These are phyloP conservation scores for Solanum hybrid DNA, from an alignment of 305 asterid genomes.

Conservation along the genomic window DNA sequence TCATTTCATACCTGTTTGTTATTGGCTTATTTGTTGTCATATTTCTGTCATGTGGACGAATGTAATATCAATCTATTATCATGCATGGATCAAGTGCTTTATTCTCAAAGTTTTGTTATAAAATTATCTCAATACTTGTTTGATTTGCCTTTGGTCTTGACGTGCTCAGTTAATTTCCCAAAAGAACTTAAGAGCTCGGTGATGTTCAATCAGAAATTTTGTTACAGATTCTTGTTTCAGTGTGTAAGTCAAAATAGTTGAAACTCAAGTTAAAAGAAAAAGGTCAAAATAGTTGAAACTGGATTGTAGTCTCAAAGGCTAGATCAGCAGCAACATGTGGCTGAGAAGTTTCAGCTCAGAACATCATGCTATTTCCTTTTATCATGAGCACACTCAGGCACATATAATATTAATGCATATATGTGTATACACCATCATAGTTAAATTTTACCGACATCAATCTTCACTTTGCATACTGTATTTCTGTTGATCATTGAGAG, in stretches of 20 bases:
- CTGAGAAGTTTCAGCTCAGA: not conserved
- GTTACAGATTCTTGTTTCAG: not conserved
- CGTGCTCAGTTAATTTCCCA: not conserved
- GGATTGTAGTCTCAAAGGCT: not conserved
- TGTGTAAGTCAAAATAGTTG: not conserved
- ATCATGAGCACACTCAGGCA: not conserved
- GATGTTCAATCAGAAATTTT: not conserved
- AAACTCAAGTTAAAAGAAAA: not conserved
- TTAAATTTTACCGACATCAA: not conserved
- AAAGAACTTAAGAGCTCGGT: not conserved
- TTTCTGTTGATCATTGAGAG: not conserved
- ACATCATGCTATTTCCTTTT: not conserved
- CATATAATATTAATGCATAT: not conserved
- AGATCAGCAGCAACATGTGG: not conserved
- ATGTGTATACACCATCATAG: not conserved
- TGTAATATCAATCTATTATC: not conserved
- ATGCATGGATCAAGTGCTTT: not conserved
- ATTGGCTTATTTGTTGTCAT: not conserved
- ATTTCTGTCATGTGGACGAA: not conserved
- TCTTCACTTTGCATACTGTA: not conserved
- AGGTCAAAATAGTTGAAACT: not conserved
- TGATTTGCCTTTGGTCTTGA: not conserved
- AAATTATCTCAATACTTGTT: not conserved
- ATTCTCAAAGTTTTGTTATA: not conserved
- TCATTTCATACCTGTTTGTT: not conserved